Percentiles rank a stretch among this genome's conserved stretches.
phyloP scores from a whole-genome alignment of 495 filamentous ascomycete genomes.

The Aspergillus panamensis region DNA sequence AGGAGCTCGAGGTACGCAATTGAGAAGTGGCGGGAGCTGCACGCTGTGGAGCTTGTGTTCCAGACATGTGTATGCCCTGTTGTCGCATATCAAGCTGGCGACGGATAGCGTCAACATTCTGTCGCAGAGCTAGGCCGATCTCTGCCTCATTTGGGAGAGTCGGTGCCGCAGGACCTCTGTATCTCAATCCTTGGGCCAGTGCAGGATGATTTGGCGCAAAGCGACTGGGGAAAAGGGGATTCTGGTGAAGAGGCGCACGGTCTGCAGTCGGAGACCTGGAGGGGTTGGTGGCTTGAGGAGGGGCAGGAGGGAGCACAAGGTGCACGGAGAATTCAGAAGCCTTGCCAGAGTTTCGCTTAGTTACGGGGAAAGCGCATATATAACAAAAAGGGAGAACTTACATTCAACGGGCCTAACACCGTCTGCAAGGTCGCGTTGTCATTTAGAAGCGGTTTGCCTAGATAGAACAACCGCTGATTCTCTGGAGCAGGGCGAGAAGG shows the following conservation, averaged over 20 bases:
- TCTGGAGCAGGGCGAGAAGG: slow-evolving; percentile 48
- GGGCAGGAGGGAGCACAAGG: slow-evolving; percentile 55
- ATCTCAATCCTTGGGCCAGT: slow-evolving; percentile 16
- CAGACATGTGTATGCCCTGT: slow-evolving; percentile 3
- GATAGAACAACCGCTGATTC: slow-evolving; percentile 63
- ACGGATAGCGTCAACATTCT: slow-evolving; percentile 22
- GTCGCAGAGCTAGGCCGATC: slow-evolving; percentile 17
- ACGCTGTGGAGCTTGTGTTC: not conserved
- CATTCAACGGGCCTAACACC: slow-evolving; percentile 54
- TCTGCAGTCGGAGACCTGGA: not conserved
- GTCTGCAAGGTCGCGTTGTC: slow-evolving; percentile 53
- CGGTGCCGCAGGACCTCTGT: slow-evolving; percentile 13
- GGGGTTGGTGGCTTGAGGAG: slow-evolving; percentile 15
- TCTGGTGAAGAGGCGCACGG: slow-evolving; percentile 5
- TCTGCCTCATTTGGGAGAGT: slow-evolving; percentile 17
- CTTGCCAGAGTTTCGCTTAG: slow-evolving; percentile 34
- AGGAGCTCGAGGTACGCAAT: slow-evolving; percentile 3
- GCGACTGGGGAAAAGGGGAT: slow-evolving; percentile 6
- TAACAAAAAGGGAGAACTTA: slow-evolving; percentile 34
- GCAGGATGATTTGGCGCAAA: slow-evolving; percentile 11
- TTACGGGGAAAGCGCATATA: not conserved
- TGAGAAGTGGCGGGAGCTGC: slow-evolving; percentile 6
- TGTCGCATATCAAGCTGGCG: slow-evolving; percentile 22
- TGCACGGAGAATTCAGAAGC: slow-evolving; percentile 47
- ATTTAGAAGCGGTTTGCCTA: slow-evolving; percentile 55